These are phyloP conservation scores for Glonium stellatum DNA, from an alignment of 495 filamentous ascomycete genomes.

Conservation along the genomic window DNA sequence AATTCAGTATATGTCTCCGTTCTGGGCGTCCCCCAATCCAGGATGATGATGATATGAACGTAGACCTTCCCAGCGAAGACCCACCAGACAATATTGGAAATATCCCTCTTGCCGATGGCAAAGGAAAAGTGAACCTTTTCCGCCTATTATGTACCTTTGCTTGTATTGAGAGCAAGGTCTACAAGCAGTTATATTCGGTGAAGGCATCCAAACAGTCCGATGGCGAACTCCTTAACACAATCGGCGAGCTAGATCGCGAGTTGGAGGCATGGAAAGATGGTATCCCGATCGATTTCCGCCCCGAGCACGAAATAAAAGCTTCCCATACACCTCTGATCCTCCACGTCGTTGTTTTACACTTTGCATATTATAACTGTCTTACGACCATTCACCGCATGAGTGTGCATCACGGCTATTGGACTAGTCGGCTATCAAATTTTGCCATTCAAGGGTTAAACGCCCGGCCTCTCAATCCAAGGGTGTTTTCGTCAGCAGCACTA, in stretches of 20 bases:
- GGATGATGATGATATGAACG: conserved; percentile 98
- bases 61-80: conserved; percentile 86
- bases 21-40: conserved; percentile 89
- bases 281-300: conserved; percentile 88
- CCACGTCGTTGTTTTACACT: conserved; percentile 87
- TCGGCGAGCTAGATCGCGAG: conserved; percentile 88
- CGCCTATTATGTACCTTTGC: conserved; percentile 84
- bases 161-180: conserved; percentile 86
- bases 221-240: conserved; percentile 89
- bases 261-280: conserved; percentile 94
- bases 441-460: conserved; percentile 91
- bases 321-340: conserved; percentile 83
- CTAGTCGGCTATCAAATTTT: conserved; percentile 86
- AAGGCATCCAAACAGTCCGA: conserved; percentile 88
- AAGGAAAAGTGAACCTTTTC: conserved; percentile 89
- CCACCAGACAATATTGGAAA: conserved; percentile 89
- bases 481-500: conserved; percentile 87
- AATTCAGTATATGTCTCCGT: conserved; percentile 66
- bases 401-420: conserved; percentile 97
- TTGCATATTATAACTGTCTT: conserved; percentile 95
- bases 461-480: conserved; percentile 80
- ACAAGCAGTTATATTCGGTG: conserved; percentile 87
- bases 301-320: conserved; percentile 89
- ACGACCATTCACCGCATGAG: conserved; percentile 99
- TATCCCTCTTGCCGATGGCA: conserved; percentile 83